Conservation (phyloP, 164 flowering plant species). For the Akebia trifoliata region DNA sequence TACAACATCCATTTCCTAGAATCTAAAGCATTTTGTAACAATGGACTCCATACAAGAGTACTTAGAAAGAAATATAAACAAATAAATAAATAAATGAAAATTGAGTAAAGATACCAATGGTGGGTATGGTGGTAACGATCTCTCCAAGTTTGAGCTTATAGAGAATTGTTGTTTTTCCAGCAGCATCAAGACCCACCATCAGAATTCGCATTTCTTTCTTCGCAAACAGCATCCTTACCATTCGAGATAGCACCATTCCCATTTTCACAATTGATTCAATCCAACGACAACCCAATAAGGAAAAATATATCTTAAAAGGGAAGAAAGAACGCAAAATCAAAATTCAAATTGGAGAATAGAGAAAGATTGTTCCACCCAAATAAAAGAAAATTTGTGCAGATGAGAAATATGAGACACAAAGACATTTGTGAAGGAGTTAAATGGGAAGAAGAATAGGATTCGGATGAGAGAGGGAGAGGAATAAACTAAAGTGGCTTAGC, state of each 20-base stretch:
- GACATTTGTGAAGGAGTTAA: constrained; percentile 6
- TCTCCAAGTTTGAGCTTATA: constrained; percentile 56
- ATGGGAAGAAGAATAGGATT: constrained; percentile 10
- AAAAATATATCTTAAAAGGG: too few species aligned
- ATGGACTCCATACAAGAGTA: not conserved
- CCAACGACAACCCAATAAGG: constrained; percentile 1
- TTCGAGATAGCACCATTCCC: constrained; percentile 30
- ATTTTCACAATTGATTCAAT: constrained; percentile 14
- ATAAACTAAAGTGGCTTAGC: constrained; percentile 6
- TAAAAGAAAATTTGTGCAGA: not conserved
- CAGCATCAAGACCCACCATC: constrained; percentile 55
- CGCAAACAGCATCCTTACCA: constrained; percentile 25
- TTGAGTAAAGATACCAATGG: constrained; percentile 32
- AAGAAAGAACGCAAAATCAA: not conserved
- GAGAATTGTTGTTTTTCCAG: constrained; percentile 54
- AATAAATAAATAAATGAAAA: not conserved
- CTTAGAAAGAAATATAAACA: not conserved
- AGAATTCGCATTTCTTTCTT: constrained; percentile 34
- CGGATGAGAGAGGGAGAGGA: not conserved
- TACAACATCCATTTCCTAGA: too few species aligned
- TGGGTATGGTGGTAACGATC: constrained; percentile 40
- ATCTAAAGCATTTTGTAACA: not conserved
- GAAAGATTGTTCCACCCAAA: not conserved
- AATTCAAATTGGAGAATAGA: not conserved
- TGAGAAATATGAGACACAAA: not conserved